These are phyloP conservation scores for Juglanconis sp. DNA, from an alignment of 2,329 filamentous ascomycete genomes.

Conservation along the genomic window DNA sequence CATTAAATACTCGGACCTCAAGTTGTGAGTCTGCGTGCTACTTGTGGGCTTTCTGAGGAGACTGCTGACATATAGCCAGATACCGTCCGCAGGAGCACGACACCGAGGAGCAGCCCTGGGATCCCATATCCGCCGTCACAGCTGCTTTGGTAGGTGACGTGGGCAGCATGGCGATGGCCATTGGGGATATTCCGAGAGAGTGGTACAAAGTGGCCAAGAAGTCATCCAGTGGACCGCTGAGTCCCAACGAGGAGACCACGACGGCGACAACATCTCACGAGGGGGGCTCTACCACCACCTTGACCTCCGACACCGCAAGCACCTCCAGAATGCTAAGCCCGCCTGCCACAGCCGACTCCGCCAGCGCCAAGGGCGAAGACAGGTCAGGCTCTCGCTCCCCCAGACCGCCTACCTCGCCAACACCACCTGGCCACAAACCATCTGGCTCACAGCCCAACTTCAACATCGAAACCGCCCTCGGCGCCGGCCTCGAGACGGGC, in stretches of 20 bases:
- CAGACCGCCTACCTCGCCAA: background rate
- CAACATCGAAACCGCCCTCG: constrained; percentile 14
- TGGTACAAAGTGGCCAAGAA: constrained; percentile 42
- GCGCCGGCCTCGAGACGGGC: constrained; percentile 50
- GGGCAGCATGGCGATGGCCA: constrained; percentile 74
- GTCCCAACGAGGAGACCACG: constrained; percentile 4
- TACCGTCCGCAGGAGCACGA: constrained; percentile 63
- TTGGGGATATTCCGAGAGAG: constrained; percentile 68
- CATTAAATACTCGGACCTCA: constrained; percentile 67
- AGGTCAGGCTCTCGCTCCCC: background rate
- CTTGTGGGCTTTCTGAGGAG: background rate
- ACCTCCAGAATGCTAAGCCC: background rate
- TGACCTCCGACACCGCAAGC: constrained; percentile 7
- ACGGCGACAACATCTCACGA: constrained; percentile 3
- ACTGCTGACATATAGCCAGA: constrained; percentile 29
- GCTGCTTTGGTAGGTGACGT: constrained; percentile 80
- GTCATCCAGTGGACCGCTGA: background rate
- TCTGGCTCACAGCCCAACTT: background rate
- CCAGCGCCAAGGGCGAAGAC: constrained; percentile 1
- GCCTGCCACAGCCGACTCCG: background rate
- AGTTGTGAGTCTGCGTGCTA: constrained; percentile 53
- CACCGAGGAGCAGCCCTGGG: constrained; percentile 73
- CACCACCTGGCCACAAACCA: background rate
- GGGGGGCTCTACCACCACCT: background rate
- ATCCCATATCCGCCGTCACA: constrained; percentile 75